Evolutionary conservation across 2,329 filamentous ascomycete genomes (phyloP), one percentile per base, ranked within the genome.

Genomic region (Aureobasidium sp.): DNA sequence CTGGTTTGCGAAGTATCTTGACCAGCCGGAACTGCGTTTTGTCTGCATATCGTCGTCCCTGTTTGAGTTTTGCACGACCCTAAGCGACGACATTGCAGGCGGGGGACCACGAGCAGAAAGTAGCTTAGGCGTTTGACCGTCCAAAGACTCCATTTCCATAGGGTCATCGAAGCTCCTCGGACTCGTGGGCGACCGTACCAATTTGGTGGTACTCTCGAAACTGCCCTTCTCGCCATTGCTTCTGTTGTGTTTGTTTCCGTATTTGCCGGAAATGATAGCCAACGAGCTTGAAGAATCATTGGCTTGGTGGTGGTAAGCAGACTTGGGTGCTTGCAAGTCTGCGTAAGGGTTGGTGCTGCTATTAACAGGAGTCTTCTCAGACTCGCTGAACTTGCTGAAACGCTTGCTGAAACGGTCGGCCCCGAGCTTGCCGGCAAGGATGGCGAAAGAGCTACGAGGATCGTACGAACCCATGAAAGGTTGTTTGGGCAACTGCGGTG

Each of bases 21-120:
- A 73, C 72, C 72, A 74, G 51, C 87, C 87, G 3, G 87, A 90
- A 67, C 70, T 72, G 34, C 72, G 67, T 82, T 88, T 68, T 84
- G 54, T 80, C 67, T 70, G 59, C 66, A 66, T 44, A 67, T 64
- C 53, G n/a, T 59, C 39, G 3, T 5, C 72, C 71, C 61, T 78
- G 2, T 42, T 29, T 79, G 3, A 75, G 73, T 5, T 49, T 4
- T 34, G 48, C n/a, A 57, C 58, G 7, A 36, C 39, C 30, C 45
- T 62, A 4, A 60, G 37, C 1, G 41, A 25, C n/a, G 57, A 32
- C 34, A 50, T 37, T 16, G 9, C 34, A 34, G 41, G 34, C 32
- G 34, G 13, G 61, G 75, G 74, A 37, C 77, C 73, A 34, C 78
- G 77, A n/a, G 75, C 73, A 14, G 25, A 27, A 3, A 4, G 3